Percentiles rank a stretch among this genome's conserved stretches.
Conservation (phyloP, 306 rosid species). For the Inga laurina region DNA sequence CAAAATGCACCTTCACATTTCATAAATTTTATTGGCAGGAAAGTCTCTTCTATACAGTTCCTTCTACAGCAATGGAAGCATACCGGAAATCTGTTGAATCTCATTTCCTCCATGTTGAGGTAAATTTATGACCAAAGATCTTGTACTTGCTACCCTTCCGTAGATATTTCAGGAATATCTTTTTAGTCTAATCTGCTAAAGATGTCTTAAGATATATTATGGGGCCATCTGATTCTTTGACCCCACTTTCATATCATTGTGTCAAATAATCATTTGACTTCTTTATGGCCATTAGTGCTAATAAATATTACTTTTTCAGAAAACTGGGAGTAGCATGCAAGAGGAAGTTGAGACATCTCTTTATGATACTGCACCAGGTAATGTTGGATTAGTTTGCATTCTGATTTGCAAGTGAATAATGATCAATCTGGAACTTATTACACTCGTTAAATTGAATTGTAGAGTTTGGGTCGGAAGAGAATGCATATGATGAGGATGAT, state of each 20-base stretch:
- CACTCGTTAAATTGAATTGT: slow-evolving; percentile 26
- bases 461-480: slow-evolving; percentile 67
- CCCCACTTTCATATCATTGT: not conserved
- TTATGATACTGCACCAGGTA: slow-evolving; percentile 80
- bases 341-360: slow-evolving; percentile 89
- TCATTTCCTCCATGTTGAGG: slow-evolving; percentile 69
- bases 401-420: slow-evolving; percentile 32
- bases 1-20: not conserved
- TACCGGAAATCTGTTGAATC: slow-evolving; percentile 89
- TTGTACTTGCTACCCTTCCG: not conserved
- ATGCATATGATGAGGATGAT: slow-evolving; percentile 78
- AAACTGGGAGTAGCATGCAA: slow-evolving; percentile 67
- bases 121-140: slow-evolving; percentile 30
- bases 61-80: slow-evolving; percentile 74
- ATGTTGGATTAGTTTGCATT: slow-evolving; percentile 21
- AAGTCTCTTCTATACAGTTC: slow-evolving; percentile 77
- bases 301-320: slow-evolving; percentile 57
- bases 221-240: not conserved
- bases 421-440: slow-evolving; percentile 33
- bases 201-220: not conserved
- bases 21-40: slow-evolving; percentile 64
- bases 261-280: not conserved
- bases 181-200: slow-evolving; percentile 5
- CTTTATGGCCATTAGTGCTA: not conserved
- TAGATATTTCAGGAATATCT: slow-evolving; percentile 14